phyloP scores from a whole-genome alignment of 2,329 filamentous ascomycete genomes.

The Metarhizium guizhouense region DNA sequence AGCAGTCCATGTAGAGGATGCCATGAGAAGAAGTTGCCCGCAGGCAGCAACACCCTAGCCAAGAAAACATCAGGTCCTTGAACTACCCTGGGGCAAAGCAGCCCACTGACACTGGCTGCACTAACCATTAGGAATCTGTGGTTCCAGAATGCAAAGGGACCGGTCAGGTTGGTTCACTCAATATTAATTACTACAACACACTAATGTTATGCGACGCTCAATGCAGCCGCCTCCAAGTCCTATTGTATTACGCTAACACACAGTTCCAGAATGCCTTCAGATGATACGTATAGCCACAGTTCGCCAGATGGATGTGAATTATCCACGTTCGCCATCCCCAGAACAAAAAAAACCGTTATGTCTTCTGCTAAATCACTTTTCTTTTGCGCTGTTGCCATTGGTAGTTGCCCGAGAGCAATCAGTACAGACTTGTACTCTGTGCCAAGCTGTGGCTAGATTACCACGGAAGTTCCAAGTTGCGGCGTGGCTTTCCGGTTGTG shows the following conservation, averaged over 20 bases:
- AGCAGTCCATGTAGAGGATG: too few species aligned
- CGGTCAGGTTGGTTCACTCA: too few species aligned
- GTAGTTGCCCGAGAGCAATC: conserved; percentile 16
- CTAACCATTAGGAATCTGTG: too few species aligned
- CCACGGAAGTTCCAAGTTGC: conserved; percentile 56
- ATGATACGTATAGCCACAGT: background rate
- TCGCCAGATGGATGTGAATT: background rate
- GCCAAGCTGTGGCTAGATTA: conserved; percentile 60
- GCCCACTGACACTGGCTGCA: too few species aligned
- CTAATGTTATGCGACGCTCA: too few species aligned
- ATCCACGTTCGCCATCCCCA: background rate
- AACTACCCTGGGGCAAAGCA: too few species aligned
- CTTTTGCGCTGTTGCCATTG: background rate
- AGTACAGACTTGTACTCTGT: conserved; percentile 38
- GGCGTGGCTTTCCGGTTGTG: conserved; percentile 52
- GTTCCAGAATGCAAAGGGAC: too few species aligned
- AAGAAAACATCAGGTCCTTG: too few species aligned
- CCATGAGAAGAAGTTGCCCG: too few species aligned
- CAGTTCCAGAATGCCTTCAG: background rate
- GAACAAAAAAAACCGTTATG: background rate
- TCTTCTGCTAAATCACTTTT: background rate
- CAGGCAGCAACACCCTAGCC: too few species aligned
- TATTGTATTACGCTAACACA: background rate
- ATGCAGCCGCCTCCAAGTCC: too few species aligned
- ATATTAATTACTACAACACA: too few species aligned